A percentile compares a stretch with the other conserved stretches of the same genome.
These are phyloP conservation scores for Takashimella koratensis DNA, from an alignment of 1,284 basidiomycete species.

Conservation along the genomic window DNA sequence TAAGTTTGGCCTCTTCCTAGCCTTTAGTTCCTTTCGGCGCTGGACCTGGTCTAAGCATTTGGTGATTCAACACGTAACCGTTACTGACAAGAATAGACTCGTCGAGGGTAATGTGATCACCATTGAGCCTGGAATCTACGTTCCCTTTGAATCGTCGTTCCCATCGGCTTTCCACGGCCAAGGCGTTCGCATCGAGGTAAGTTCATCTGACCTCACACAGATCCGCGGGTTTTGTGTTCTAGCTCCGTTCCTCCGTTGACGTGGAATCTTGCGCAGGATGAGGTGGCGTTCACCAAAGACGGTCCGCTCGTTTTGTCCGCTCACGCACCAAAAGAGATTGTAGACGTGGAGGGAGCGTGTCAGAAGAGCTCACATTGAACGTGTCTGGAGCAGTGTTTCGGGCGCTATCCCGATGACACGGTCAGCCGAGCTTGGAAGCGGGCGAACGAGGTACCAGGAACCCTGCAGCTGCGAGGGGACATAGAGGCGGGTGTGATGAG, in stretches of 20 bases:
- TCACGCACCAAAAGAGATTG: slow-evolving; percentile 83
- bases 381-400: too few relatives aligned
- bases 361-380: too few relatives aligned
- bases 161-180: slow-evolving; percentile 83
- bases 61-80: not conserved
- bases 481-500: too few relatives aligned
- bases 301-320: slow-evolving; percentile 68
- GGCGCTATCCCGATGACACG: too few relatives aligned
- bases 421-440: too few relatives aligned
- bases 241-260: too few relatives aligned
- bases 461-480: too few relatives aligned
- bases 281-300: slow-evolving; percentile 69
- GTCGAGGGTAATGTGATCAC: slow-evolving; percentile 82
- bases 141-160: slow-evolving; percentile 70
- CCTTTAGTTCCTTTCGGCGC: not conserved
- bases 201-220: slow-evolving; percentile 12
- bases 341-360: slow-evolving; percentile 81
- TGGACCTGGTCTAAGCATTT: not conserved
- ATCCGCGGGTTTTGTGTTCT: not conserved
- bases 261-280: too few relatives aligned
- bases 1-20: slow-evolving; percentile 20
- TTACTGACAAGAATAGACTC: slow-evolving; percentile 51
- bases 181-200: slow-evolving; percentile 81
- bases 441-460: too few relatives aligned
- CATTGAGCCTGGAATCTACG: slow-evolving; percentile 59